phyloP scores from a whole-genome alignment of 495 filamentous ascomycete genomes.

The Tuber umbilicatum region DNA sequence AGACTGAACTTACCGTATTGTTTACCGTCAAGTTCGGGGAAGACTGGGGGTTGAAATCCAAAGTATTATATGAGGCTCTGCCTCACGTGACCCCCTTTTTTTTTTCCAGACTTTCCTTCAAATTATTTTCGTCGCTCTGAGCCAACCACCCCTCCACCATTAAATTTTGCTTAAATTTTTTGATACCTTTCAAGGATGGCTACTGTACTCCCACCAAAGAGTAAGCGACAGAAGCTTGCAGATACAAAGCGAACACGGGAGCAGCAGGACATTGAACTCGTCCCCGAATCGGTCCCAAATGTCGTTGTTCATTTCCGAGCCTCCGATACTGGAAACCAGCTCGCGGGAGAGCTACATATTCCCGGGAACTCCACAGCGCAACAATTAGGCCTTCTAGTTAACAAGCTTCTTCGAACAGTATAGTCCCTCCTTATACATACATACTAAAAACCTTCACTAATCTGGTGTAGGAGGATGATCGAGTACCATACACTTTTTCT shows the following conservation, averaged over 20 bases:
- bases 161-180: neutral
- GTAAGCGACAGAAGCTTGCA: conserved; percentile 78
- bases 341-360: conserved; percentile 57
- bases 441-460: neutral
- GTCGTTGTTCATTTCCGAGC: conserved; percentile 85
- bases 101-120: no score
- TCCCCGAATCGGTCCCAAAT: conserved; percentile 66
- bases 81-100: neutral
- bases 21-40: neutral
- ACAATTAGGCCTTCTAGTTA: conserved; percentile 85
- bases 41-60: neutral
- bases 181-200: conserved; percentile 55
- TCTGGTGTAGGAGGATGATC: conserved; percentile 60
- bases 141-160: neutral
- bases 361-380: conserved; percentile 74
- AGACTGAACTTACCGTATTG: neutral
- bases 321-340: conserved; percentile 59
- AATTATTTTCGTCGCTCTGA: neutral
- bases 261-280: conserved; percentile 67
- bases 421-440: conserved; percentile 41
- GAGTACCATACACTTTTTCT: conserved; percentile 82
- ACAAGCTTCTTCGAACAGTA: conserved; percentile 77
- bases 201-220: conserved; percentile 80
- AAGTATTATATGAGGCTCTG: neutral
- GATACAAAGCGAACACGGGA: conserved; percentile 62